Evolutionary conservation across 106 monocot genomes (phyloP), one percentile per base, ranked within the genome.

Genomic region (Allium sativum): DNA sequence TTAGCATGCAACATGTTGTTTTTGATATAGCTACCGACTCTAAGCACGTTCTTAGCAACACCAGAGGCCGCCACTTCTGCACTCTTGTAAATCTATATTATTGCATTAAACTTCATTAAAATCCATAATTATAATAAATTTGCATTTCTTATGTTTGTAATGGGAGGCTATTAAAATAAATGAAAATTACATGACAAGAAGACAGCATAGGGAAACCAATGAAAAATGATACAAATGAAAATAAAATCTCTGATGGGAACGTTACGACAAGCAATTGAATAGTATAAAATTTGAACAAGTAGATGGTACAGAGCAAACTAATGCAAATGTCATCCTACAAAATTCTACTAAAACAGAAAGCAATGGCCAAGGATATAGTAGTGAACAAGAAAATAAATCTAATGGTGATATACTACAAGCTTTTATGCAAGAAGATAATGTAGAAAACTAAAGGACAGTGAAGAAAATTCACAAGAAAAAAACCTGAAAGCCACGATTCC

Each of bases 351-450:
- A 31, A 31, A 5, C 31, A 31, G 31, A 31, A 31, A 31, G 1
- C 5, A 31, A 68, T 10, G 56, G 52, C 61, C 65, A 74, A 61
- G 73, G 20, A 31, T 55, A 77, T 64, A 67, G 74, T 62, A 77
- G 69, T 42, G 54, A 14, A 17, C 71, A 66, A 44, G 55, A 76
- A 71, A 70, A 63, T 18, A 56, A 74, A 72, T 31, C 31, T 31
- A 31, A 31, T 31, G 31, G 31, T 5, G 31, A 31, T 58, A 68
- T 10, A 54, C 45, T n/a, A 60, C 65, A 73, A 61, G 73, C 16
- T 42, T 54, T 74, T 8, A 47, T 47, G 47, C 48, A 65, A n/a
- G 69, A 66, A 77, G 66, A 77, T 71, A 40, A 58, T 19, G 18
- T 54, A 76, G 68, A 70, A 63, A 17, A 56, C 71, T 72, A 12